A percentile compares a stretch with the other conserved stretches of the same genome.
Conservation (phyloP, 257 asterid species). For the Jacaranda copaia region DNA sequence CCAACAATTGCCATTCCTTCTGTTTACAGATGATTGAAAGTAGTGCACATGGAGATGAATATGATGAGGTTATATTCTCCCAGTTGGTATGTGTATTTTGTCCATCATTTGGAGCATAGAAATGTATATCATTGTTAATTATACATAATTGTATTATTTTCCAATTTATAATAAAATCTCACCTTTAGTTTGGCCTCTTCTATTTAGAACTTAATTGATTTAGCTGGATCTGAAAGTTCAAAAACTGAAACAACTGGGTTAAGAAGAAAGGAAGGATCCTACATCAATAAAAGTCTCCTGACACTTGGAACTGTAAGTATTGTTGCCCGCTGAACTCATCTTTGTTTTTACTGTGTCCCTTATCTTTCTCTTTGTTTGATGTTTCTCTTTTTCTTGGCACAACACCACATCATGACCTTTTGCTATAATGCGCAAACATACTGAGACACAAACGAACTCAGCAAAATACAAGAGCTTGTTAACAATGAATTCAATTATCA, state of each 20-base stretch:
- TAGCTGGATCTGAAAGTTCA: constrained; percentile 99
- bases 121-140: constrained; percentile 17
- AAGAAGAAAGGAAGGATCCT: constrained; percentile 97
- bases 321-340: constrained; percentile 1
- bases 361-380: constrained; percentile 17
- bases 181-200: constrained; percentile 34
- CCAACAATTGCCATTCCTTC: constrained; percentile 26
- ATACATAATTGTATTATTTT: constrained; percentile 9
- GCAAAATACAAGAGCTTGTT: constrained; percentile 7
- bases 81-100: constrained; percentile 74
- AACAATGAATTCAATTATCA: neutral
- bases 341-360: neutral
- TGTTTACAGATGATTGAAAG: constrained; percentile 92
- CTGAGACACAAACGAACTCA: constrained; percentile 6
- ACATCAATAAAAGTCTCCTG: constrained; percentile 95
- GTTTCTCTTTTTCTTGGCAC: constrained; percentile 23
- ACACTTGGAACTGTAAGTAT: constrained; percentile 96
- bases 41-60: constrained; percentile 93
- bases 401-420: constrained; percentile 13
- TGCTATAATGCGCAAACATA: neutral
- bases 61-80: constrained; percentile 95
- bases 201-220: constrained; percentile 84
- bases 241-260: constrained; percentile 97
- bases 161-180: constrained; percentile 7
- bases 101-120: constrained; percentile 27